Base-by-base conservation (phyloP, 176 grass and related monocot species). In the Panicum miliaceum region DNA sequence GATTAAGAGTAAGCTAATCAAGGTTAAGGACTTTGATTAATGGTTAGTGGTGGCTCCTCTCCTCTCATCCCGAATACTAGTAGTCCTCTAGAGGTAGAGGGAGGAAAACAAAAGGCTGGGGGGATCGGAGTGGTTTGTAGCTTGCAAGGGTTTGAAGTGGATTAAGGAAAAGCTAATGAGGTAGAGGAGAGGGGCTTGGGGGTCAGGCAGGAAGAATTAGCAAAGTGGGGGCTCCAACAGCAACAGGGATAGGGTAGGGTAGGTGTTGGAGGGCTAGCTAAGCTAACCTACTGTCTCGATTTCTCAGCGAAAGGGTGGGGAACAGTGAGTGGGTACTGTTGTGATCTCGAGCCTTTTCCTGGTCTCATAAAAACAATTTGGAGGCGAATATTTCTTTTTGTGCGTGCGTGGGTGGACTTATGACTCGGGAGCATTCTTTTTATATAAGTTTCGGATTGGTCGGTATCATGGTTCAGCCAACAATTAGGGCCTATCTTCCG, bases 221-320 rank as follows among this genome's bases (percentile, higher is more conserved):
- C 23, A 45, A 42, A 72, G 67, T 80, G 61, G 68, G 72, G 68
- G 67, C 52, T 72, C 67, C 67, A 64, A 66, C 42, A 45, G 35
- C 71, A 73, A 52, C 71, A 52, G 22, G 40, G 68, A 27, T 9
- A 59, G 48, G 58, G 45, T 65, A 64, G n/a, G n/a, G 43, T 64
- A 66, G 73, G 77, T 58, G 38, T 57, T 57, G 20, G 43, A 18
- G 42, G 73, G 27, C 64, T 38, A 54, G 57, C 67, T n/a, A n/a
- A 48, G 61, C 69, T 68, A 62, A 34, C 77, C 88, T 81, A 76
- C 34, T 74, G 42, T 68, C 84, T 42, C 56, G n/a, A 75, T 38
- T 81, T 81, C 76, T 85, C 52, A 45, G 43, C 38, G 43, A 11
- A 23, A 81, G 68, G 75, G 73, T 63, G 48, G 60, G 60, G 41